Evolutionary conservation across 2,329 filamentous ascomycete species (phyloP).

Genomic region (Sclerotinia minor): DNA sequence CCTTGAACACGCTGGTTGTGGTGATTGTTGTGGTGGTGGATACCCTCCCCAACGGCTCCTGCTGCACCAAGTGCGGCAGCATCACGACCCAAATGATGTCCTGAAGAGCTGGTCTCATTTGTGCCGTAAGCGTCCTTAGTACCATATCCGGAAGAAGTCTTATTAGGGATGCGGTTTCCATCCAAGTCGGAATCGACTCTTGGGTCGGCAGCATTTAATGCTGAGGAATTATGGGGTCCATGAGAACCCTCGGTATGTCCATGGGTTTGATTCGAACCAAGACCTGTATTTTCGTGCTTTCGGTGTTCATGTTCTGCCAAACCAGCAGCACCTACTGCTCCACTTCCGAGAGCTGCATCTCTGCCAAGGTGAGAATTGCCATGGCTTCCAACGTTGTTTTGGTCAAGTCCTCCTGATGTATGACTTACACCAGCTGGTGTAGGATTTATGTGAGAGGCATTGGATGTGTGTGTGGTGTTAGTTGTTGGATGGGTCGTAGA

Average conservation of each 20-base stretch:
- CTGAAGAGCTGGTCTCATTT: conserved; percentile 11
- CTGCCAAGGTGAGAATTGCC: conserved; percentile 1
- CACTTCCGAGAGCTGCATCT: conserved; percentile 20
- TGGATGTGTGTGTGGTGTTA: conserved; percentile 28
- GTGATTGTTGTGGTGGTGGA: conserved; percentile 30
- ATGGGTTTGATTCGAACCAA: conserved; percentile 11
- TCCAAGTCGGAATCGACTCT: conserved; percentile 36
- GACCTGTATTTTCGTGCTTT: conserved; percentile 14
- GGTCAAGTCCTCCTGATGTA: conserved; percentile 14
- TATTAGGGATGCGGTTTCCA: conserved; percentile 25
- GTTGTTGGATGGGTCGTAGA: conserved; percentile 26
- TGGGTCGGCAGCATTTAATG: conserved; percentile 31
- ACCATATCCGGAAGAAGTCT: conserved; percentile 10
- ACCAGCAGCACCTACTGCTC: conserved; percentile 15
- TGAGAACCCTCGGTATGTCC: conserved; percentile 27
- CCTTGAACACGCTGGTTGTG: conserved; percentile 25
- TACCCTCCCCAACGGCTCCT: conserved; percentile 26
- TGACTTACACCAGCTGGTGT: background rate
- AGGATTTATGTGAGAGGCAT: conserved; percentile 9
- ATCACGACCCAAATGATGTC: conserved; percentile 28
- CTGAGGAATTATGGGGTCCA: conserved; percentile 33
- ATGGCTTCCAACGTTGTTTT: conserved; percentile 1
- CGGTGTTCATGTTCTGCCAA: conserved; percentile 16
- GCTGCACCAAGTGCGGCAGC: conserved; percentile 25
- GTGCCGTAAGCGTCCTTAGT: conserved; percentile 14